A percentile compares a stretch with the other conserved stretches of the same genome.
Evolutionary conservation across 2,329 filamentous ascomycete species (phyloP).

Genomic region (Botryotinia calthae): DNA sequence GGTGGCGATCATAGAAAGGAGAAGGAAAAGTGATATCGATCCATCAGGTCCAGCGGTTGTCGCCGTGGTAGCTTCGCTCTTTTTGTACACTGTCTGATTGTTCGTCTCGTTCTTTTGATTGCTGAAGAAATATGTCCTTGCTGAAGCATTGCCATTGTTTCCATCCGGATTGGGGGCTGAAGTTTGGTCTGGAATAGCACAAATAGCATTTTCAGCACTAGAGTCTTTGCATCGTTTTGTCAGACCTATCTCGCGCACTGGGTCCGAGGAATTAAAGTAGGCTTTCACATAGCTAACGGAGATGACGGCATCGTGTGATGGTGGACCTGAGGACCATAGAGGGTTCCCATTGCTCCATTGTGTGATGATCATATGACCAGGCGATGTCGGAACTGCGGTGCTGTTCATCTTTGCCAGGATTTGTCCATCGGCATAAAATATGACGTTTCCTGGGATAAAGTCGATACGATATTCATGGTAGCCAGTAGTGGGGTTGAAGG

Average conservation of each 20-base stretch:
- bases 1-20: background rate
- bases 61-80: conserved; percentile 21
- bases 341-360: conserved; percentile 78
- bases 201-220: conserved; percentile 43
- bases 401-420: conserved; percentile 56
- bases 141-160: conserved; percentile 34
- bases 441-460: conserved; percentile 59
- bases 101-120: conserved; percentile 46
- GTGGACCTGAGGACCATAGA: conserved; percentile 70
- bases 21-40: background rate
- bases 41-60: background rate
- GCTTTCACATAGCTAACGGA: conserved; percentile 70
- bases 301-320: conserved; percentile 58
- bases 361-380: conserved; percentile 67
- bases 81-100: conserved; percentile 47
- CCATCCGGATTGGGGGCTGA: conserved; percentile 36
- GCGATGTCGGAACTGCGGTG: conserved; percentile 53
- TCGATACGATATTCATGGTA: conserved; percentile 83
- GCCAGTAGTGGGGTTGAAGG: conserved; percentile 61
- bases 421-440: conserved; percentile 66
- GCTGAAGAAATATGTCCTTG: conserved; percentile 50
- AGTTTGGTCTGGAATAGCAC: conserved; percentile 50
- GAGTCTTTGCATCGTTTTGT: conserved; percentile 44
- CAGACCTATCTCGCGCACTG: conserved; percentile 41
- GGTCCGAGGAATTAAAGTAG: conserved; percentile 71